These are phyloP conservation scores for Quillaja saponaria DNA, from an alignment of 306 rosid genomes.

Conservation along the genomic window DNA sequence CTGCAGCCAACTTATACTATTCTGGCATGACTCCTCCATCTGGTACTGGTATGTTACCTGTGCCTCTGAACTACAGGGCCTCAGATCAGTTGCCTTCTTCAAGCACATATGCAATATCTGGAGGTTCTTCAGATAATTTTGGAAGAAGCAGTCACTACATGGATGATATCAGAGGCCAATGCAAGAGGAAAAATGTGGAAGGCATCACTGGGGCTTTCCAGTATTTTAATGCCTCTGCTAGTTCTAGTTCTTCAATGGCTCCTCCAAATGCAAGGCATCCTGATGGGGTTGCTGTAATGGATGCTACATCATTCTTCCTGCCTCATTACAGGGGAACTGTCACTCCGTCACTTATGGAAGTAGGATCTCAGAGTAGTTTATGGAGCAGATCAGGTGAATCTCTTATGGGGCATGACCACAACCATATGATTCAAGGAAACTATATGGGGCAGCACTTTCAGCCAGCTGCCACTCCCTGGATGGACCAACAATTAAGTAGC, in stretches of 20 bases:
- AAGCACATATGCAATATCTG: slow-evolving; percentile 50
- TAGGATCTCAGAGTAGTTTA: slow-evolving; percentile 51
- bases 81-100: slow-evolving; percentile 61
- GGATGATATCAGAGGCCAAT: slow-evolving; percentile 76
- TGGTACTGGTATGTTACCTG: slow-evolving; percentile 57
- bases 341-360: slow-evolving; percentile 56
- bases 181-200: slow-evolving; percentile 76
- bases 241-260: slow-evolving; percentile 58
- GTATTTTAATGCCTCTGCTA: slow-evolving; percentile 54
- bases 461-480: slow-evolving; percentile 70
- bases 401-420: slow-evolving; percentile 59
- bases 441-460: slow-evolving; percentile 77
- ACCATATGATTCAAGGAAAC: slow-evolving; percentile 63
- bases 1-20: slow-evolving; percentile 58
- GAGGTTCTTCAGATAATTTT: slow-evolving; percentile 59
- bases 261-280: slow-evolving; percentile 61
- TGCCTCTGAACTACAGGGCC: slow-evolving; percentile 59
- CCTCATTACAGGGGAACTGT: slow-evolving; percentile 46
- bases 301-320: slow-evolving; percentile 48
- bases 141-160: slow-evolving; percentile 57
- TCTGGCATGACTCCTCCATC: slow-evolving; percentile 67
- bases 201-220: slow-evolving; percentile 64
- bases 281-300: slow-evolving; percentile 66
- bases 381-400: slow-evolving; percentile 63
- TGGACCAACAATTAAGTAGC: slow-evolving; percentile 64